Evolutionary conservation across 352 stramenopile genomes (phyloP), one percentile per base, ranked within the genome.

Genomic region (Phytophthora cryptogea): DNA sequence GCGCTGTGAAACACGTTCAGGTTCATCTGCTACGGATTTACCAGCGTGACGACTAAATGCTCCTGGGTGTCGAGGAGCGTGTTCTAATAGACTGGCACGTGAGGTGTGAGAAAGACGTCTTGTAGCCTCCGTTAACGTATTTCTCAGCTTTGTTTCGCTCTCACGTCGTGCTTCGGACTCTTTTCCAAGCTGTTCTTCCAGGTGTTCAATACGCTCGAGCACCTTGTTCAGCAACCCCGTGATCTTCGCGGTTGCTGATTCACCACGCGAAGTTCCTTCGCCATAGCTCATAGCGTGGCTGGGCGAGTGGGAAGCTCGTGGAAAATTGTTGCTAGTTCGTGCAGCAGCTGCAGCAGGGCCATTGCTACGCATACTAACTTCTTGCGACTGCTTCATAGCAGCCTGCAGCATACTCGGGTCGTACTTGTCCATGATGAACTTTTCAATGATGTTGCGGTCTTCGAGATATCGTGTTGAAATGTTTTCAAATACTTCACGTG

Each of bases 401-500:
- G 80, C 80, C 45, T 89, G 76, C 0, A 93, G 59, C 78, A 93
- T 90, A 0, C 63, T 55, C 1, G 82, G 80, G 35, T 93, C 81
- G 63, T 93, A 92, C 53, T 90, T 90, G 68, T 92, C 77, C 70
- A 91, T 90, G 61, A 93, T 93, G 54, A 92, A 89, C 54, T 89
- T 87, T 48, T 93, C 84, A 23, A 92, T 93, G 47, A 91, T 86
- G 30, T 62, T 83, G 13, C 84, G 80, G 33, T 93, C 84, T 31
- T 93, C 84, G 13, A 90, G 63, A 55, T 91, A 93, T 0, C 83
- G 80, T 32, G 80, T 56, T 11, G 81, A 90, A 20, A 93, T 90
- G 37, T 46, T 86, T 42, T 93, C 82, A 59, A 93, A 93, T 3
- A 88, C 72, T 23, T 91, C 81, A 6, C 84, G 74, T 1, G 84